Base-by-base conservation (phyloP, 2,329 filamentous ascomycete genomes). In the Cercospora zeina region DNA sequence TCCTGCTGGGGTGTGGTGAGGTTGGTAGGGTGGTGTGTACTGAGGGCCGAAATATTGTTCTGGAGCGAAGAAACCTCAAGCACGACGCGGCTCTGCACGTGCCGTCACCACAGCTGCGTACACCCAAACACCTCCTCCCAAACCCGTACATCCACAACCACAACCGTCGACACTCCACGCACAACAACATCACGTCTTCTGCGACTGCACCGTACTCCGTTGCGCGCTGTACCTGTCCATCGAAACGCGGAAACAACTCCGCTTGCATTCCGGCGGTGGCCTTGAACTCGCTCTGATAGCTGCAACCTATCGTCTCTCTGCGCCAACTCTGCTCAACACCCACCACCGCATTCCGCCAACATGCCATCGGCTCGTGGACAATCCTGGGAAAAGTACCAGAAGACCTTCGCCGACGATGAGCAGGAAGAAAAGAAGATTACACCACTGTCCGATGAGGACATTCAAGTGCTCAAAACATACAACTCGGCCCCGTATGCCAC, bases 361-460 rank as follows among this genome's bases (percentile, higher is more conserved):
- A 86, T 97, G 93, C 93, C 93, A 84, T 93, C 90, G 82, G 93
- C 95, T 79, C 96, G 89, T 73, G 95, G 95, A 77, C 81, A 85
- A 79, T 91, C 87, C 85, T 65, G 58, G 95, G 95, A 99, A 85
- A 97, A 97, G 83, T 97, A 96, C 84, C 86, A 90, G 82, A 97
- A 97, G 85, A 93, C 88, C 76, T 99, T 91, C 76, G 93, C 89
- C 75, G 95, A 99, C 75, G 95, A 99, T 73, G 95, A 97, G 78
- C 83, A 93, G 78, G 92, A 96, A 77, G 95, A 99, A 85, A 99
- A 99, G 89, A 99, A 99, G 87, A 99, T 99, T 76, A 93, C 92
- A 64, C 95, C 95, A 69, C 83, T 99, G 66, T 89, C 93, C 70
- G 95, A 97, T 82, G 95, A 97, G 93, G 95, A 99, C 82, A 99